Evolutionary conservation across 2,329 filamentous ascomycete species (phyloP), one percentile per base, ranked within the genome.

Genomic region (Microascus cirrosus): DNA sequence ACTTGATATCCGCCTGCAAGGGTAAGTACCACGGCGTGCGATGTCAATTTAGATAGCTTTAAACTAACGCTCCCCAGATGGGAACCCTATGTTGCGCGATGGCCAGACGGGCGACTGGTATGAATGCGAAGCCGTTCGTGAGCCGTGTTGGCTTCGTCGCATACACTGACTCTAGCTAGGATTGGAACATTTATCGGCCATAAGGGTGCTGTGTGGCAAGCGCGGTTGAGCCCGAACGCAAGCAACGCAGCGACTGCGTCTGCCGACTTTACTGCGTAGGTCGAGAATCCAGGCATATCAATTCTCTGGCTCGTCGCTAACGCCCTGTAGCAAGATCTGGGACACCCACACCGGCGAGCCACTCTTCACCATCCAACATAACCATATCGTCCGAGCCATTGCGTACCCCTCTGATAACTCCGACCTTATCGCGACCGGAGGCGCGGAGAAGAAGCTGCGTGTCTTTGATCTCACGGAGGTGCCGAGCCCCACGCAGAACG

Each of bases 171-270:
- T 39, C 12, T 39, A 20, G 53, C 86, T 69, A 95, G 90, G 89
- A 97, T 97, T 65, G 94, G 94, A 54, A 97, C 94, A 42, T 97
- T 97, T 70, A 87, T 99, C 66, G 94, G 94, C 48, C 94, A 99
- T 77, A 97, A 99, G 74, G 94, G 94, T 62, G 94, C 94, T 42
- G 93, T 97, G 60, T 99, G 94, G 91, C 92, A 96, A 75, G 90
- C 92, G 57, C 84, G 92, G 65, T 80, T 99, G 39, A 96, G 91
- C 57, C 85, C 89, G 22, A 91, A 97, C 73, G 90, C 91, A 50
- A 85, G 84, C 28, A 86, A 91, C 54, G 93, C 94, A 59, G 94
- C 92, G 11, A 97, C 95, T 36, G 94, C 90, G 53, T 95, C 92
- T 55, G 94, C 94, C 55, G 94, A 99, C 71, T 99, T 99, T 71